Conservation (phyloP, 148 eudicot species). For the Rhododendron griersonianum region DNA sequence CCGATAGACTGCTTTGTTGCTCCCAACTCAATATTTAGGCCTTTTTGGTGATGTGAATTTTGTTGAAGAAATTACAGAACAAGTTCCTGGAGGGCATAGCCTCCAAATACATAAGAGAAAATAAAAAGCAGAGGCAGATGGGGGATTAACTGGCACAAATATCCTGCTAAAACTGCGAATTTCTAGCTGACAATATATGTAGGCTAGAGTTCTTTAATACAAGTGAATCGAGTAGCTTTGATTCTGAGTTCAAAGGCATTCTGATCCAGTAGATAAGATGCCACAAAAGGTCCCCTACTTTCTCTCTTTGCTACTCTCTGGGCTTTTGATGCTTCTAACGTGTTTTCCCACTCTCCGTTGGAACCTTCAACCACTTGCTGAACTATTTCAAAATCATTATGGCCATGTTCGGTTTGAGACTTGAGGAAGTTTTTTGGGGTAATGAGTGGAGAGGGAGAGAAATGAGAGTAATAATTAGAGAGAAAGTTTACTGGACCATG, state of each 20-base stretch:
- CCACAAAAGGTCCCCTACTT: too few relatives aligned
- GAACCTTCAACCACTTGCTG: neutral
- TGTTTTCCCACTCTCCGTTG: neutral
- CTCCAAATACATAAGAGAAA: neutral
- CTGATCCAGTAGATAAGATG: neutral
- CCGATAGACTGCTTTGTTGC: neutral
- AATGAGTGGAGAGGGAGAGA: too few relatives aligned
- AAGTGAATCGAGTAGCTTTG: neutral
- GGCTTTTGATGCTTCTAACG: too few relatives aligned
- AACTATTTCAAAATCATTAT: neutral
- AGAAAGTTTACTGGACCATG: too few relatives aligned
- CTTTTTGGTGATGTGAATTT: neutral
- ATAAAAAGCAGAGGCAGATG: neutral
- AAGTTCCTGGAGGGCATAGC: neutral
- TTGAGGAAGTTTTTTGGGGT: too few relatives aligned
- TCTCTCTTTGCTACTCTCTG: too few relatives aligned
- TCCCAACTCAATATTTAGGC: neutral
- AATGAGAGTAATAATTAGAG: too few relatives aligned
- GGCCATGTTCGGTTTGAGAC: too few relatives aligned
- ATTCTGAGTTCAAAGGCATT: neutral
- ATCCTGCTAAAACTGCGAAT: neutral
- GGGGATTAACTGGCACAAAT: neutral
- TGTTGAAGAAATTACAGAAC: neutral
- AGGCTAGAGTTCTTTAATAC: neutral
- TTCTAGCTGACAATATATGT: neutral